phyloP scores from a whole-genome alignment of 164 flowering plant species.

The Vitis cinerea region DNA sequence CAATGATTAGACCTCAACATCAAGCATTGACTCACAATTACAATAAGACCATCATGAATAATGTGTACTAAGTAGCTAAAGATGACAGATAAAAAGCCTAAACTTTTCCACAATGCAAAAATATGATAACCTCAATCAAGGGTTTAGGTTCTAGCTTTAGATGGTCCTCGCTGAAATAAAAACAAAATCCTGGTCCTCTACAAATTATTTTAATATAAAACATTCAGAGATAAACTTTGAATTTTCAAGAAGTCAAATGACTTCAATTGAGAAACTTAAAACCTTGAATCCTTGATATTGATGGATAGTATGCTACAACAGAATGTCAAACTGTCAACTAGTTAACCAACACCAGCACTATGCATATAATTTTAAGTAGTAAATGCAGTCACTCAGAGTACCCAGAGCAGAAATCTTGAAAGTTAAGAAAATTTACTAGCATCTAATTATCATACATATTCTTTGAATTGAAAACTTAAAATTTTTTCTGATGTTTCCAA shows the following conservation, averaged over 20 bases:
- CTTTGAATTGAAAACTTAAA: not conserved
- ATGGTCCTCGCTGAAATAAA: not conserved
- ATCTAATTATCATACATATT: not conserved
- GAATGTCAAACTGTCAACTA: not conserved
- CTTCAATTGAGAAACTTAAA: not conserved
- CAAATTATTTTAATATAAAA: no score
- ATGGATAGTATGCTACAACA: not conserved
- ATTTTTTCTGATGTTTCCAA: not conserved
- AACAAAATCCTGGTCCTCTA: not conserved
- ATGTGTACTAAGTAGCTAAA: not conserved
- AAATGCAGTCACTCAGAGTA: not conserved
- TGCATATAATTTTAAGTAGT: not conserved
- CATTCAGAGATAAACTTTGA: no score
- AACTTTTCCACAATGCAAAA: not conserved
- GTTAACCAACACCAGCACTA: not conserved
- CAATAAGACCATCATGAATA: not conserved
- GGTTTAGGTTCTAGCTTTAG: not conserved
- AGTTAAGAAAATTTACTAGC: not conserved
- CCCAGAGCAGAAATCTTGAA: no score
- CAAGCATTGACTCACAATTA: not conserved
- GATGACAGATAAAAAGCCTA: not conserved
- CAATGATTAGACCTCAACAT: not conserved
- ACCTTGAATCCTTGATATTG: not conserved
- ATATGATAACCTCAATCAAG: not conserved
- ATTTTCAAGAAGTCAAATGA: not conserved